phyloP scores from a whole-genome alignment of 768 basidiomycete genomes.

The Lentinula sp. region DNA sequence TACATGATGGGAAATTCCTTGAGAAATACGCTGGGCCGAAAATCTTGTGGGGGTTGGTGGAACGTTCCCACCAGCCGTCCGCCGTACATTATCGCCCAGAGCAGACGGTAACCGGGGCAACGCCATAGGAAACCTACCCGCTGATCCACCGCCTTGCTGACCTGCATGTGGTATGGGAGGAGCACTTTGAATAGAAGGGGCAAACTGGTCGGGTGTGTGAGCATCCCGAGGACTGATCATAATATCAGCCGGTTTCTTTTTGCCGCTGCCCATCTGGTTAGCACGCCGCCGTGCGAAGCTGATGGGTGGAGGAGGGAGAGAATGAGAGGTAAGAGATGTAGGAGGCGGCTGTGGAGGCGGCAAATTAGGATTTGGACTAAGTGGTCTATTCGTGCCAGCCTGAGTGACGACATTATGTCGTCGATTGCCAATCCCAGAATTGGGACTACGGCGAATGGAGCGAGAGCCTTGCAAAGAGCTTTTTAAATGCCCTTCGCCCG shows the following conservation, averaged over 20 bases:
- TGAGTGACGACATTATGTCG: conserved; percentile 19
- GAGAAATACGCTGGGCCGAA: conserved; percentile 33
- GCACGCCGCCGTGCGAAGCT: conserved; percentile 75
- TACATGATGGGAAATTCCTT: conserved; percentile 17
- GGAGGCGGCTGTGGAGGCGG: conserved; percentile 19
- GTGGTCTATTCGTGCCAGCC: conserved; percentile 20
- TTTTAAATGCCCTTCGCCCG: conserved; percentile 18
- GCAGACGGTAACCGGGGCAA: conserved; percentile 59
- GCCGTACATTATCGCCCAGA: conserved; percentile 38
- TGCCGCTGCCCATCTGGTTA: conserved; percentile 46
- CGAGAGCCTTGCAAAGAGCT: conserved; percentile 18
- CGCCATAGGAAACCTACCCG: conserved; percentile 52
- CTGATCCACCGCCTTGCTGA: conserved; percentile 31
- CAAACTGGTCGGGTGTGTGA: conserved; percentile 46
- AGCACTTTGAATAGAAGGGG: conserved; percentile 71
- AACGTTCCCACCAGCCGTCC: conserved; percentile 52
- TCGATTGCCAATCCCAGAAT: conserved; percentile 19
- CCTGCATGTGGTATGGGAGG: conserved; percentile 56
- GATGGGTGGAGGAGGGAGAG: conserved; percentile 65
- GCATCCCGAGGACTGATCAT: conserved; percentile 66
- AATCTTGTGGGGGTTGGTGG: conserved; percentile 71
- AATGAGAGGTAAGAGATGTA: conserved; percentile 23
- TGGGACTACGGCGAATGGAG: conserved; percentile 34
- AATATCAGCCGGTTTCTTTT: conserved; percentile 75
- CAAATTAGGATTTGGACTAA: conserved; percentile 23